Percentiles rank a stretch among this genome's conserved stretches.
phyloP scores from a whole-genome alignment of 169 alveolate genomes.

The Eimeria falciformis region DNA sequence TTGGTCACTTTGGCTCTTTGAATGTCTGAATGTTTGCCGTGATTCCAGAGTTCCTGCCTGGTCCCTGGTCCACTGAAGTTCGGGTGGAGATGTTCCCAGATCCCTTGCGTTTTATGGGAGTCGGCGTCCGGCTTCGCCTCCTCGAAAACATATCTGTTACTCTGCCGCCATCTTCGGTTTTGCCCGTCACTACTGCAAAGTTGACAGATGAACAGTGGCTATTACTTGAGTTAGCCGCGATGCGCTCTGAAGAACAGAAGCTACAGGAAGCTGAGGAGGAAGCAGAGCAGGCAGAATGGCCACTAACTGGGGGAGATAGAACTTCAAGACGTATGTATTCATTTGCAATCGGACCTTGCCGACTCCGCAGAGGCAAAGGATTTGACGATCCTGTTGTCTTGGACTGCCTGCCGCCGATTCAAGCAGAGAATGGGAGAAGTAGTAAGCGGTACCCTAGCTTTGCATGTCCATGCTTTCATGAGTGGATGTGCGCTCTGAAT shows the following conservation, averaged over 20 bases:
- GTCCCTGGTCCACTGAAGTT: slow-evolving; percentile 52
- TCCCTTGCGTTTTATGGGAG: slow-evolving; percentile 36
- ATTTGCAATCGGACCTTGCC: slow-evolving; percentile 25
- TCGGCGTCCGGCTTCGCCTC: slow-evolving; percentile 54
- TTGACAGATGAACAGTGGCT: slow-evolving; percentile 44
- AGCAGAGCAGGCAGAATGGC: slow-evolving; percentile 25
- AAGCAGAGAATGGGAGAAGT: not conserved
- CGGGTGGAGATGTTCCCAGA: slow-evolving; percentile 44
- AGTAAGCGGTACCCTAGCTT: no score
- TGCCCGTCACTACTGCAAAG: slow-evolving; percentile 9
- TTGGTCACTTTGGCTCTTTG: not conserved
- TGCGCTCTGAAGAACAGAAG: slow-evolving; percentile 23
- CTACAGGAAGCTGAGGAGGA: not conserved
- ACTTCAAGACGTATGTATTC: not conserved
- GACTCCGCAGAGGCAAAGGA: slow-evolving; percentile 19
- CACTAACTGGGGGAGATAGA: not conserved
- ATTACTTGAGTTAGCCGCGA: slow-evolving; percentile 38
- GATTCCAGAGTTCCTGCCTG: slow-evolving; percentile 50
- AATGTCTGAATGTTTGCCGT: not conserved
- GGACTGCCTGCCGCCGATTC: slow-evolving; percentile 28
- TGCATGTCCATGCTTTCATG: no score
- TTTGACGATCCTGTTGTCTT: slow-evolving; percentile 30
- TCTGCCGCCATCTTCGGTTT: slow-evolving; percentile 33
- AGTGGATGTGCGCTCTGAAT: no score
- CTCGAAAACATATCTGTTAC: slow-evolving; percentile 36